Percentiles rank a stretch among this genome's conserved stretches.
These are phyloP conservation scores for Cornus florida DNA, from an alignment of 148 eudicot genomes.

Conservation along the genomic window DNA sequence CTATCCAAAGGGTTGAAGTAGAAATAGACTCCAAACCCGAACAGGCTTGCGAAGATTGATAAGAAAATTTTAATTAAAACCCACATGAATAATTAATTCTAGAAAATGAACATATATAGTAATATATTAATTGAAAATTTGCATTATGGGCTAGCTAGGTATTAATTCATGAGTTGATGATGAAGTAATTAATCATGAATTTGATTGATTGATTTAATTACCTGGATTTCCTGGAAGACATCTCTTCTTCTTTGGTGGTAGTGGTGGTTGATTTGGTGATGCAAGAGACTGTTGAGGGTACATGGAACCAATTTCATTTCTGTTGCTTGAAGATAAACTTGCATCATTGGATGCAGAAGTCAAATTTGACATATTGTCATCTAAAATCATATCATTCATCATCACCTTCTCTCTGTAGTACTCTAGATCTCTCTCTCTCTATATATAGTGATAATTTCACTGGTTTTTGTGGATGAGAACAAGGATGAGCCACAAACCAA, in stretches of 20 bases:
- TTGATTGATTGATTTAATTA: background rate
- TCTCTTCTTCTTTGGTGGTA: slow-evolving; percentile 59
- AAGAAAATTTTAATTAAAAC: too few relatives aligned
- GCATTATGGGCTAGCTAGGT: too few relatives aligned
- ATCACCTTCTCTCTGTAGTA: slow-evolving; percentile 16
- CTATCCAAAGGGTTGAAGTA: too few relatives aligned
- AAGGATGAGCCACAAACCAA: slow-evolving; percentile 11
- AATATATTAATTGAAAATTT: too few relatives aligned
- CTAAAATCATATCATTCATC: slow-evolving; percentile 50
- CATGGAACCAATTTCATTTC: slow-evolving; percentile 37
- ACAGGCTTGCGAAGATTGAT: too few relatives aligned
- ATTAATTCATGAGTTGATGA: too few relatives aligned
- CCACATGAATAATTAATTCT: background rate
- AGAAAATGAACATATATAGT: background rate
- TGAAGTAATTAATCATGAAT: too few relatives aligned
- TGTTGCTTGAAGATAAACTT: slow-evolving; percentile 50
- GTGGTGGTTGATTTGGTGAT: slow-evolving; percentile 31
- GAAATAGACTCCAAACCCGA: too few relatives aligned
- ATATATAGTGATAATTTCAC: background rate
- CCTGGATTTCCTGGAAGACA: slow-evolving; percentile 84
- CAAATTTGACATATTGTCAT: slow-evolving; percentile 68
- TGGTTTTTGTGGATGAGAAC: background rate
- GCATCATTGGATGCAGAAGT: slow-evolving; percentile 74
- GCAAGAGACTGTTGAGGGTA: slow-evolving; percentile 42
- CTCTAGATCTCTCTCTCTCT: slow-evolving; percentile 1